Evolutionary conservation across 169 alveolate species (phyloP).

Genomic region (Babesia ovata): DNA sequence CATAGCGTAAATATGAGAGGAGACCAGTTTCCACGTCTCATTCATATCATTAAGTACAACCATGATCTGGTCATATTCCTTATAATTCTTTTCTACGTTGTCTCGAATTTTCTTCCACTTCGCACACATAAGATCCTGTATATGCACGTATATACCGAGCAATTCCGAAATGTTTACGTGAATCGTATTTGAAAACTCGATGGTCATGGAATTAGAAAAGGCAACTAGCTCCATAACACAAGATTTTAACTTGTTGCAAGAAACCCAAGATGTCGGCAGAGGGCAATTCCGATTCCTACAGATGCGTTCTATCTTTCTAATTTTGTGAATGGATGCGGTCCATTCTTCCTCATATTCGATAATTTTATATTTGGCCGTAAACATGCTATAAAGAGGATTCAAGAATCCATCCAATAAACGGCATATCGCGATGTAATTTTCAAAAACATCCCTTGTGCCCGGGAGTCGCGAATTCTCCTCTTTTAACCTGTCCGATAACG

Average conservation of each 20-base stretch:
- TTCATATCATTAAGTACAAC: not conserved
- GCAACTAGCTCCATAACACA: not conserved
- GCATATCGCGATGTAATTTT: not conserved
- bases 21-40: not conserved
- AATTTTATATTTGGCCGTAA: not conserved
- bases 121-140: not conserved
- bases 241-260: not conserved
- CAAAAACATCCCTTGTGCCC: not conserved
- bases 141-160: not conserved
- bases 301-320: not conserved
- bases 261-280: conserved; percentile 7
- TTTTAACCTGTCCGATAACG: not conserved
- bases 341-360: conserved; percentile 1
- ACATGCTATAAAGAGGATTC: not conserved
- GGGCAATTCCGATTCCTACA: conserved; percentile 8
- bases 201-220: not conserved
- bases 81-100: not conserved
- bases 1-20: not conserved
- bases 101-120: conserved; percentile 8
- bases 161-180: not conserved
- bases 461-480: not conserved
- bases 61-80: not conserved
- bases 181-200: not conserved
- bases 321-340: not conserved
- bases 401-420: not conserved